Conservation (phyloP, 371 early-diverging fungal species). For the Scutellospora calospora region DNA sequence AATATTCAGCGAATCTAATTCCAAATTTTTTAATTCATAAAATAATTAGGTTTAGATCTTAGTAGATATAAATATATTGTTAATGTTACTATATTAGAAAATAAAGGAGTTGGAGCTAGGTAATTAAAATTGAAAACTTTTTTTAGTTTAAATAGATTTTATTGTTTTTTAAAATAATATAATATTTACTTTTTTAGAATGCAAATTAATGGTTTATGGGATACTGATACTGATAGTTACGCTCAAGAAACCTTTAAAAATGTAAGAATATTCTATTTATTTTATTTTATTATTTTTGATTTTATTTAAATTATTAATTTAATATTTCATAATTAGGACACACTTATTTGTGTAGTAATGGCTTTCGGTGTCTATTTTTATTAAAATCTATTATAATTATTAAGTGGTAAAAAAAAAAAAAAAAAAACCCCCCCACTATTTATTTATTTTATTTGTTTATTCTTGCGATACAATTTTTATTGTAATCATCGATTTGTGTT, state of each 20-base stretch:
- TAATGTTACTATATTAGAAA: slow-evolving; percentile 73
- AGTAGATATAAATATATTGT: slow-evolving; percentile 73
- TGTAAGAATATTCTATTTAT: background rate
- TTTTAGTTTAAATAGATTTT: background rate
- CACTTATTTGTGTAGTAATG: slow-evolving; percentile 42
- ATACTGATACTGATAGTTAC: slow-evolving; percentile 72
- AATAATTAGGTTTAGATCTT: slow-evolving; percentile 62
- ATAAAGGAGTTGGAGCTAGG: slow-evolving; percentile 72
- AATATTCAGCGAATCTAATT: background rate
- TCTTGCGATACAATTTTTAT: too few species aligned
- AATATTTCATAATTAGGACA: slow-evolving; percentile 23
- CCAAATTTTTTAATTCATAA: background rate
- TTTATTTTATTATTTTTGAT: background rate
- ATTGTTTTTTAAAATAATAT: background rate
- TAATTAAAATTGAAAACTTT: slow-evolving; percentile 44
- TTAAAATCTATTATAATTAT: background rate
- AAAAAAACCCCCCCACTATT: too few species aligned
- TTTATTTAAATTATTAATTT: slow-evolving; percentile 19
- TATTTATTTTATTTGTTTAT: too few species aligned
- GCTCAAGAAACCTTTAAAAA: slow-evolving; percentile 74
- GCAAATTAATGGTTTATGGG: slow-evolving; percentile 75
- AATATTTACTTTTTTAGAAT: slow-evolving; percentile 50
- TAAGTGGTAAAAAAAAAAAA: too few species aligned
- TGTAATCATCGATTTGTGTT: too few species aligned
- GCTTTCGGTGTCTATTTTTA: slow-evolving; percentile 45